Conservation (phyloP, 768 basidiomycete species). For the Rhodocollybia butyracea region DNA sequence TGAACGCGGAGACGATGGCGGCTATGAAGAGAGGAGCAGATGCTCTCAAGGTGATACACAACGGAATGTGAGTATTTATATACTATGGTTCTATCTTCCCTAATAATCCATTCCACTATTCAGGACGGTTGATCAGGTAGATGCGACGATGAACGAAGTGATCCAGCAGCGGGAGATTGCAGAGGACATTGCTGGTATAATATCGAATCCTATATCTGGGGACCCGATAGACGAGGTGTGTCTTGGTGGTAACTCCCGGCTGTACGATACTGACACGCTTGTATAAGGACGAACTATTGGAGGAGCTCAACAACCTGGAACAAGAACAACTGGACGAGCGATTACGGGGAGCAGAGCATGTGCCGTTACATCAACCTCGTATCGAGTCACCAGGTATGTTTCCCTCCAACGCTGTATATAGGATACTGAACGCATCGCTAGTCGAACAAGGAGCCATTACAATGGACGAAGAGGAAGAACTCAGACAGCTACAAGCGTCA, state of each 20-base stretch:
- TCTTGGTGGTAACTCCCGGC: constrained; percentile 1
- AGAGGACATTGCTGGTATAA: constrained; percentile 87
- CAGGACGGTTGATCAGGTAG: constrained; percentile 87
- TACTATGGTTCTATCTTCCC: background rate
- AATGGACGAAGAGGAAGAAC: constrained; percentile 89
- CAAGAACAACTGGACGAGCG: constrained; percentile 85
- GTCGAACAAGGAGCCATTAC: constrained; percentile 63
- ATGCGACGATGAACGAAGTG: constrained; percentile 82
- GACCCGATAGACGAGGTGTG: constrained; percentile 74
- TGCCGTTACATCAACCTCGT: constrained; percentile 82
- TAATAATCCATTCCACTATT: background rate
- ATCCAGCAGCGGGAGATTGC: constrained; percentile 90
- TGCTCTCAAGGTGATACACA: constrained; percentile 87
- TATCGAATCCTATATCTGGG: constrained; percentile 65
- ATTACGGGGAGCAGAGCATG: constrained; percentile 84
- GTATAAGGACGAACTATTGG: constrained; percentile 68
- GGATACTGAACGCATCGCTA: constrained; percentile 5
- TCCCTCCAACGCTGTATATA: background rate
- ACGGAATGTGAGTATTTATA: constrained; percentile 66
- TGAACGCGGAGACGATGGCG: constrained; percentile 95
- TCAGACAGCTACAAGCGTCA: constrained; percentile 84
- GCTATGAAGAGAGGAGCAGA: constrained; percentile 96
- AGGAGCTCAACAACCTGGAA: constrained; percentile 84
- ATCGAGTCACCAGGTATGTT: constrained; percentile 49
- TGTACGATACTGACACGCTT: constrained; percentile 9